Evolutionary conservation across 2,329 filamentous ascomycete species (phyloP).

Genomic region (Ambrosiella xylebori): DNA sequence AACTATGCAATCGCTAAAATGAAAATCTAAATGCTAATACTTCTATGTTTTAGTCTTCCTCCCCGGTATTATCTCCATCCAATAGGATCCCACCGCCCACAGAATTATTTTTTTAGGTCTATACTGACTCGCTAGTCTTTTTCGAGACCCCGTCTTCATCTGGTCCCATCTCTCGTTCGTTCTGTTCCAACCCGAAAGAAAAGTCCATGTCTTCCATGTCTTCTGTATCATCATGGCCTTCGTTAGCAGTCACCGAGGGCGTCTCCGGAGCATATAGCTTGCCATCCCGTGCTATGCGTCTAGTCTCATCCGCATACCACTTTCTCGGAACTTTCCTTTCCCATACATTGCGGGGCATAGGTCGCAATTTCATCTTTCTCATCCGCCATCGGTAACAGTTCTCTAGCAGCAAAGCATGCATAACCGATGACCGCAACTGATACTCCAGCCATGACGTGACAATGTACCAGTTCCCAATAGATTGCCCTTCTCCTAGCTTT

Average conservation of each 20-base stretch:
- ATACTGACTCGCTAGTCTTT: neutral
- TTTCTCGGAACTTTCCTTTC: constrained; percentile 25
- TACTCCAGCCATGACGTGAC: constrained; percentile 5
- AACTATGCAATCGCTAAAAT: neutral
- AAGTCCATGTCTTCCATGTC: neutral
- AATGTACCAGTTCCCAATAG: constrained; percentile 4
- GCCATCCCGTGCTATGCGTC: constrained; percentile 23
- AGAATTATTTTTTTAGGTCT: neutral
- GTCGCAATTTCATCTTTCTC: neutral
- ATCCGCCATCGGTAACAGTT: neutral
- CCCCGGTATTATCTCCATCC: neutral
- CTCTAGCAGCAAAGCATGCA: constrained; percentile 4
- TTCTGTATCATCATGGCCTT: neutral
- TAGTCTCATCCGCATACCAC: constrained; percentile 24
- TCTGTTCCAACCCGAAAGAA: neutral
- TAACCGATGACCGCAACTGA: constrained; percentile 4
- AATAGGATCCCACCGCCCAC: neutral
- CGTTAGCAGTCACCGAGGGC: constrained; percentile 46
- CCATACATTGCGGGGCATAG: constrained; percentile 18
- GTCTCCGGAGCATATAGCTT: constrained; percentile 49
- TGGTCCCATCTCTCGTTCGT: neutral
- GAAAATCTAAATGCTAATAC: neutral
- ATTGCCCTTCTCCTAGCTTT: neutral
- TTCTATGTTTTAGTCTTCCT: neutral
- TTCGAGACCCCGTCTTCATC: neutral